phyloP scores from a whole-genome alignment of 192 early-diverging fungal genomes.

The Backusella psychrophila region DNA sequence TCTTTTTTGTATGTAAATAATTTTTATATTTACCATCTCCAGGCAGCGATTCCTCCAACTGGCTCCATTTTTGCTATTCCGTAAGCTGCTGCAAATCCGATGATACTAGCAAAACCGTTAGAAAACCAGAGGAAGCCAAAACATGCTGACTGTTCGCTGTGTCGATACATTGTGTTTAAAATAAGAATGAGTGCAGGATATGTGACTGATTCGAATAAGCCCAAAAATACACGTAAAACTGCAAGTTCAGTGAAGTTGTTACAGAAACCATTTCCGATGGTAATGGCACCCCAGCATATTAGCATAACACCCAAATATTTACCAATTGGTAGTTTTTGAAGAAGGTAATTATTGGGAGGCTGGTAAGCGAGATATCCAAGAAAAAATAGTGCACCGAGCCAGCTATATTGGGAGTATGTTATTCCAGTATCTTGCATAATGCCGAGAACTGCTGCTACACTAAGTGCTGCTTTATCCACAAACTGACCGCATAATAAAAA shows the following conservation, averaged over 20 bases:
- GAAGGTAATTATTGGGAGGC: conserved; percentile 7
- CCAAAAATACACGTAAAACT: conserved; percentile 25
- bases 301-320: conserved; percentile 17
- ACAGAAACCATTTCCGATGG: conserved; percentile 4
- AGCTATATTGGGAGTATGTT: background rate
- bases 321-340: background rate
- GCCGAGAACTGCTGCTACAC: conserved; percentile 14
- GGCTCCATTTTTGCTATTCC: conserved; percentile 17
- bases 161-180: conserved; percentile 22
- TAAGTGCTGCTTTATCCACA: conserved; percentile 14
- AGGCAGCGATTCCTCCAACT: conserved; percentile 8
- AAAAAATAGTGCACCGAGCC: conserved; percentile 19
- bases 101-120: conserved; percentile 7
- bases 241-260: conserved; percentile 13
- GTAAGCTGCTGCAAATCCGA: conserved; percentile 7
- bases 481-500: background rate
- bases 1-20: background rate
- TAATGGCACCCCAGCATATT: conserved; percentile 15
- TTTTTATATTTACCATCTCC: conserved; percentile 23
- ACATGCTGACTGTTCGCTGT: conserved; percentile 16
- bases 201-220: conserved; percentile 19
- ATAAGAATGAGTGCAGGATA: conserved; percentile 20
- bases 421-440: conserved; percentile 11
- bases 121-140: conserved; percentile 8
- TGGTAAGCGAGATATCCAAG: conserved; percentile 13